Conservation (phyloP, 225 moss, liverwort and hornwort genomes). For the Climacium dendroides region DNA sequence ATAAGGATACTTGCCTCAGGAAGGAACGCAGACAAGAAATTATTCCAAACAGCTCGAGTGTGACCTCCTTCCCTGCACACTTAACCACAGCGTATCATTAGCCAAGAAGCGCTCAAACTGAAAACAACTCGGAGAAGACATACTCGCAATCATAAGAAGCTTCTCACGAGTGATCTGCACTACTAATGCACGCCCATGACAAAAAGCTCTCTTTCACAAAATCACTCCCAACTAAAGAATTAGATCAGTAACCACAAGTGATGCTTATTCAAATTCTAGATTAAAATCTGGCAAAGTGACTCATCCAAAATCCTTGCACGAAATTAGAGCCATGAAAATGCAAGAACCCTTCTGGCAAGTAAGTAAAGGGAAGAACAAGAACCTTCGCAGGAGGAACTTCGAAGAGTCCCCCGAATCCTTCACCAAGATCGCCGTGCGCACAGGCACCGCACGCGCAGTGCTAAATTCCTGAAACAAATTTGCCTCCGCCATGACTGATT, state of each 20-base stretch:
- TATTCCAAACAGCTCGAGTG: slow-evolving; percentile 59
- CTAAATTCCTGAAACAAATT: slow-evolving; percentile 43
- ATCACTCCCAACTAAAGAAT: background rate
- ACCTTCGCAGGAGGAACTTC: slow-evolving; percentile 22
- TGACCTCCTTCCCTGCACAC: slow-evolving; percentile 46
- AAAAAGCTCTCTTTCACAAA: background rate
- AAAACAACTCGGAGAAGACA: background rate
- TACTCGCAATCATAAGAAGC: background rate
- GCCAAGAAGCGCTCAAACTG: background rate
- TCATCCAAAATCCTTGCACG: background rate
- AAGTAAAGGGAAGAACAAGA: background rate
- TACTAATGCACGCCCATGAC: background rate
- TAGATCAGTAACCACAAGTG: background rate
- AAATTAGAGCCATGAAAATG: background rate
- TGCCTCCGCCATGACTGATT: slow-evolving; percentile 22
- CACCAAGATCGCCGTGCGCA: slow-evolving; percentile 50
- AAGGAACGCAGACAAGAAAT: slow-evolving; percentile 73
- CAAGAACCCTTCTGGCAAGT: background rate
- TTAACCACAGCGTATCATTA: background rate
- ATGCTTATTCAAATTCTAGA: background rate
- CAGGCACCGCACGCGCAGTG: slow-evolving; percentile 31
- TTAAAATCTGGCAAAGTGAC: background rate
- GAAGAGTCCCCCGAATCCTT: slow-evolving; percentile 8
- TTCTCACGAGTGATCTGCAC: background rate
- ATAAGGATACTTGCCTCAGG: slow-evolving; percentile 54